These are phyloP conservation scores for Solanum chacoense DNA, from an alignment of 305 asterid genomes.

Conservation along the genomic window DNA sequence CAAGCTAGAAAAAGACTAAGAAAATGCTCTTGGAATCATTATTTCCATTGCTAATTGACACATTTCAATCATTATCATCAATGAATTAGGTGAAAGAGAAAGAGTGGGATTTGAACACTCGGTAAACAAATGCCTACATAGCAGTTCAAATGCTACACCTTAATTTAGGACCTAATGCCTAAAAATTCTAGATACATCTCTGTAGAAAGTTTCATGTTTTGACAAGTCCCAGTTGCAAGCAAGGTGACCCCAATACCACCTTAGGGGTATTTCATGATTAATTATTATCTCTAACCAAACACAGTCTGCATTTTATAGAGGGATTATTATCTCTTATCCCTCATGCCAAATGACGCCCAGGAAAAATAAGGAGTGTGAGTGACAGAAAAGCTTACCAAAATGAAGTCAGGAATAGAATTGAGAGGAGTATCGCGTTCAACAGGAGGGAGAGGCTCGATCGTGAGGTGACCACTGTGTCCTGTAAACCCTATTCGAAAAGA, in stretches of 20 bases:
- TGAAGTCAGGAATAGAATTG: slow-evolving; percentile 66
- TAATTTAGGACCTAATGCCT: background rate
- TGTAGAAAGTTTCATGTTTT: background rate
- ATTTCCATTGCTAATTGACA: background rate
- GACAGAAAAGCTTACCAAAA: slow-evolving; percentile 42
- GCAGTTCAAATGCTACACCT: background rate
- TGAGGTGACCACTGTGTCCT: slow-evolving; percentile 84
- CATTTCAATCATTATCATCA: background rate
- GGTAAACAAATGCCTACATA: background rate
- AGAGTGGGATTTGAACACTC: background rate
- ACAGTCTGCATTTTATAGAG: background rate
- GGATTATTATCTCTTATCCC: background rate
- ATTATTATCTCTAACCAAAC: background rate
- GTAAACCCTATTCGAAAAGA: slow-evolving; percentile 82
- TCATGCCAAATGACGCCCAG: background rate
- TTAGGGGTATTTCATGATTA: background rate
- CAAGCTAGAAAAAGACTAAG: background rate
- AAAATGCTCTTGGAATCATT: background rate
- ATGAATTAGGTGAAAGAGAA: background rate
- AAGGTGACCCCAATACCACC: background rate
- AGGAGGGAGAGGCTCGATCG: slow-evolving; percentile 77
- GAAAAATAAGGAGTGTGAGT: background rate
- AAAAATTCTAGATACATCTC: background rate
- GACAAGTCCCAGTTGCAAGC: background rate
- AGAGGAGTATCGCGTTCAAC: slow-evolving; percentile 50